Conservation (phyloP, 179 eudicot genomes). For the Beta corolliflora region DNA sequence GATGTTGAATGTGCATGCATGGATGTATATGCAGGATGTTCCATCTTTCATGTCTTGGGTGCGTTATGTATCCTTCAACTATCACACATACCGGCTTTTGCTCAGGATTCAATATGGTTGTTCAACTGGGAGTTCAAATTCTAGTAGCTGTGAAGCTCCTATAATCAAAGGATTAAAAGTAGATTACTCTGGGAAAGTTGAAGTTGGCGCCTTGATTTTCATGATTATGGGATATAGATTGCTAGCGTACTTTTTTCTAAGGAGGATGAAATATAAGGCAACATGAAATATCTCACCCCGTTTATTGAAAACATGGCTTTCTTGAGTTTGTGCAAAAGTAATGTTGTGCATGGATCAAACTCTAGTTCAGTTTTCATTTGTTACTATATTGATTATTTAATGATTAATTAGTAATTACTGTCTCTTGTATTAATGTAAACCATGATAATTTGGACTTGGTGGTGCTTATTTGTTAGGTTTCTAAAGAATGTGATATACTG, state of each 20-base stretch:
- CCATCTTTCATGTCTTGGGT: constrained; percentile 72
- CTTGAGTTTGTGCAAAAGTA: neutral
- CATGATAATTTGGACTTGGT: too few relatives aligned
- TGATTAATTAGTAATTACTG: neutral
- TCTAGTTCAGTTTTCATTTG: neutral
- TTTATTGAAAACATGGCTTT: neutral
- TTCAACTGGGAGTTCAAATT: neutral
- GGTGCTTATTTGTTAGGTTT: too few relatives aligned
- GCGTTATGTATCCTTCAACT: constrained; percentile 67
- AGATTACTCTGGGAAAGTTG: constrained; percentile 19
- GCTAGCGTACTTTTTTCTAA: constrained; percentile 35
- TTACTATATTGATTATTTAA: neutral
- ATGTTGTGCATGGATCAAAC: neutral
- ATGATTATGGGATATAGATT: constrained; percentile 37
- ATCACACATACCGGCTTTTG: constrained; percentile 68
- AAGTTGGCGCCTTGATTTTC: constrained; percentile 30
- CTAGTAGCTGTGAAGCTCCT: constrained; percentile 3
- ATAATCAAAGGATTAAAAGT: constrained; percentile 12
- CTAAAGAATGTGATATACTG: too few relatives aligned
- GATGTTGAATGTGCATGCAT: neutral
- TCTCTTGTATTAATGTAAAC: neutral
- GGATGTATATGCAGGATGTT: constrained; percentile 51
- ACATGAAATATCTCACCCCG: neutral
- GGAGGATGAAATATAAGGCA: constrained; percentile 21
- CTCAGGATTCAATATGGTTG: constrained; percentile 56